Evolutionary conservation across 2,329 filamentous ascomycete genomes (phyloP), one percentile per base, ranked within the genome.

Genomic region (Ascochyta viciae-villosae): DNA sequence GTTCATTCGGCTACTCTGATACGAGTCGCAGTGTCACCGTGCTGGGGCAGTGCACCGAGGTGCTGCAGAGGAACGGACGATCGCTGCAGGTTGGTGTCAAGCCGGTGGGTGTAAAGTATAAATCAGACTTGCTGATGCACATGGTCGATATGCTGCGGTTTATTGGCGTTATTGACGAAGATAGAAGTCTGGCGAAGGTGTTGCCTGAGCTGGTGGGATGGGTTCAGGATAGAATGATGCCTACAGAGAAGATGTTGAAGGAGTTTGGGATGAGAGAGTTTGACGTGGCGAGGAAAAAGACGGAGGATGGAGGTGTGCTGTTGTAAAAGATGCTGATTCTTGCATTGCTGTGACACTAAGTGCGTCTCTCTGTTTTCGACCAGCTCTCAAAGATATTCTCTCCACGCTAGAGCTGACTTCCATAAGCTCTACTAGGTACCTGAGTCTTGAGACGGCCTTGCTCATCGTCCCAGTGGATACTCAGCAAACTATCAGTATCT

Each of bases 51-150:
- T 63, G 56, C 35, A 51, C 61, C 24, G 61, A 63, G 34, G 58
- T 53, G 15, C 26, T 63, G 47, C 58, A 60, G 40, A 63, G 61
- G 41, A 63, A 63, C 15, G 61, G 56, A 6, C 51, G 45, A 19
- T 42, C 61, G 31, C 39, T 63, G 26, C 61, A 63, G 35, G 56
- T 63, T 12, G 58, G 61, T 6, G 56, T 63, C 0, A 61, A 63
- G 40, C 58, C 61, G 7, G 58, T 63, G 0, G 58, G 61, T 6
- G 61, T 58, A n/a, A 63, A 61, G 43, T 50, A 59, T n/a, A 58
- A 61, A 16, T n/a, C 58, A 9, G 61, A 63, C 37, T n/a, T 40
- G 12, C 33, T 63, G 41, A 61, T 50, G 23, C 61, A 60, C 31
- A 61, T 63, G 61, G 61, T 63, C 4, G 55, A 57, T 23, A 58